Percentiles rank a stretch among this genome's conserved stretches.
Conservation (phyloP, 345 rosid species). For the Citrus reticulata region DNA sequence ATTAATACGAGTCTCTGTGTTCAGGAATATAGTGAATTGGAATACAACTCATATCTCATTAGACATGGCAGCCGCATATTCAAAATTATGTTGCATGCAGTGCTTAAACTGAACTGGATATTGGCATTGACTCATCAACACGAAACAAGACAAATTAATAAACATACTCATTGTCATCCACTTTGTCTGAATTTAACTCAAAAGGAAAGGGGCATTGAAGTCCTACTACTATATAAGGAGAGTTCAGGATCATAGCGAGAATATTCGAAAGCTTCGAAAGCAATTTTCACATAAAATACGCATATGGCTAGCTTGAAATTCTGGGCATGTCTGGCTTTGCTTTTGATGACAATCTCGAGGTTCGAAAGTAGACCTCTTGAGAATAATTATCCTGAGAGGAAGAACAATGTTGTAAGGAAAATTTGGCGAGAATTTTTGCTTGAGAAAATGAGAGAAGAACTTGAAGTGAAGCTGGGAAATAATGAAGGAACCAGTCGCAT, state of each 20-base stretch:
- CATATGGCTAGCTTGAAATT: constrained; percentile 25
- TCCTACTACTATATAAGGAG: constrained; percentile 5
- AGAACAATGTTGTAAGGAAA: not conserved
- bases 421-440: constrained; percentile 12
- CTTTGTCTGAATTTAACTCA: not conserved
- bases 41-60: constrained; percentile 12
- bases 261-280: not conserved
- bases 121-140: constrained; percentile 4
- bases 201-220: not conserved
- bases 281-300: not conserved
- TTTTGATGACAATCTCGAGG: constrained; percentile 12
- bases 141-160: constrained; percentile 5
- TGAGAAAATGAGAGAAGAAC: constrained; percentile 6
- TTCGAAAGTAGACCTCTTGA: constrained; percentile 16
- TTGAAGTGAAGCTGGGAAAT: not conserved
- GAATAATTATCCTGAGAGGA: constrained; percentile 5
- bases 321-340: constrained; percentile 17
- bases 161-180: constrained; percentile 7
- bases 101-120: not conserved
- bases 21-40: constrained; percentile 2
- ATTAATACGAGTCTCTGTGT: too few species aligned
- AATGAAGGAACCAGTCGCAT: not conserved
- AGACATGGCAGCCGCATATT: not conserved
- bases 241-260: not conserved
- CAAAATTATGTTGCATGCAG: not conserved